Evolutionary conservation across 306 rosid genomes (phyloP).

Genomic region (Vigna trinervia): DNA sequence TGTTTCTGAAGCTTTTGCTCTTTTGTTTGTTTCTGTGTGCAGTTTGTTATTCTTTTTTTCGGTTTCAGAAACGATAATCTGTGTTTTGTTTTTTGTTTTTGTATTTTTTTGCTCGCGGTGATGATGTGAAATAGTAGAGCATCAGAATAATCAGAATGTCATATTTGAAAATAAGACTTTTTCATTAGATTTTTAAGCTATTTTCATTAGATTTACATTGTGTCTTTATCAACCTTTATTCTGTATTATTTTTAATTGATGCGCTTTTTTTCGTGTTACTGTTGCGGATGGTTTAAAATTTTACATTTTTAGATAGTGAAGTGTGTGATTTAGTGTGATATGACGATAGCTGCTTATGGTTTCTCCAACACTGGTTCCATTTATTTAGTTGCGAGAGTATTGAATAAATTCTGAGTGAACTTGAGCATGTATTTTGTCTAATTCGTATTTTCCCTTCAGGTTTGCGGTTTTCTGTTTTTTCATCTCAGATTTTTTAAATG

Average conservation of each 20-base stretch:
- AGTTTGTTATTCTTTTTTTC: neutral
- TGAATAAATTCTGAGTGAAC: slow-evolving; percentile 27
- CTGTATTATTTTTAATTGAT: neutral
- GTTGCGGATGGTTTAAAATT: slow-evolving; percentile 25
- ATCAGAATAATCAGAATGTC: slow-evolving; percentile 12
- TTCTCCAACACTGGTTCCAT: slow-evolving; percentile 7
- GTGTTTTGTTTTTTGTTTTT: neutral
- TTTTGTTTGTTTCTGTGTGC: neutral
- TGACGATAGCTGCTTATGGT: slow-evolving; percentile 25
- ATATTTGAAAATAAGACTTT: neutral
- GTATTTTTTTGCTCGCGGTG: neutral
- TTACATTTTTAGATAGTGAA: neutral
- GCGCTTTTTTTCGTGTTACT: neutral
- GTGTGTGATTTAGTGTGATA: neutral
- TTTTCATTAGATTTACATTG: neutral
- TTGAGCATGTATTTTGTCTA: slow-evolving; percentile 33
- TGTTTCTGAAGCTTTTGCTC: neutral
- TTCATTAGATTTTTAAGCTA: neutral
- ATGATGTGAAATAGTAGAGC: neutral
- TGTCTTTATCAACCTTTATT: slow-evolving; percentile 10
- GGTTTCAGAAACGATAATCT: neutral
- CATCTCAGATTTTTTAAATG: slow-evolving; percentile 57
- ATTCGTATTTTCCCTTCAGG: slow-evolving; percentile 40
- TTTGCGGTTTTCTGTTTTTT: slow-evolving; percentile 46
- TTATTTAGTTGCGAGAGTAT: slow-evolving; percentile 8